Percentiles rank a stretch among this genome's conserved stretches.
These are phyloP conservation scores for Neofusicoccum sp. DNA, from an alignment of 2,329 filamentous ascomycete species.

Conservation along the genomic window DNA sequence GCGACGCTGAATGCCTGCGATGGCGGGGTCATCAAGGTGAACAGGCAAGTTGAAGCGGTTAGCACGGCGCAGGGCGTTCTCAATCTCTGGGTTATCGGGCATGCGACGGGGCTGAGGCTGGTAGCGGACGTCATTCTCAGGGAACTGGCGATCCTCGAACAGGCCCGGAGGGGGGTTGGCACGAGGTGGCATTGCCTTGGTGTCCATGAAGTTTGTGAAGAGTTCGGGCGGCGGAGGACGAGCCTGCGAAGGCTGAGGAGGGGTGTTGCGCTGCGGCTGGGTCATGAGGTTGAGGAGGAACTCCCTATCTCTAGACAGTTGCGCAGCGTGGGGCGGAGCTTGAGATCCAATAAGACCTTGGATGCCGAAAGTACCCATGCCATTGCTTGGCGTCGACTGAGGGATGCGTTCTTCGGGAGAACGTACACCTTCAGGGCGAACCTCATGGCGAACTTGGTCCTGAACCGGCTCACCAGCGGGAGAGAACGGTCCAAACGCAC, in stretches of 20 bases:
- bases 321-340: not conserved
- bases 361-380: constrained; percentile 11
- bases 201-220: constrained; percentile 31
- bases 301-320: constrained; percentile 67
- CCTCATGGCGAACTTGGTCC: constrained; percentile 29
- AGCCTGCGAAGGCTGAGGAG: constrained; percentile 30
- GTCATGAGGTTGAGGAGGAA: constrained; percentile 81
- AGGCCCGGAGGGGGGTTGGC: constrained; percentile 42
- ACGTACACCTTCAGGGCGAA: constrained; percentile 3
- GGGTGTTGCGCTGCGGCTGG: constrained; percentile 33
- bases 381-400: constrained; percentile 1
- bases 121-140: constrained; percentile 15
- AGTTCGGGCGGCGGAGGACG: constrained; percentile 24
- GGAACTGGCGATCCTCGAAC: constrained; percentile 31
- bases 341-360: not conserved
- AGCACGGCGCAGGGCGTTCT: constrained; percentile 32
- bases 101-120: constrained; percentile 27
- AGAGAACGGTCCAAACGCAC: constrained; percentile 36
- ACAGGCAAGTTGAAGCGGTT: constrained; percentile 25
- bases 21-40: constrained; percentile 31
- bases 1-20: constrained; percentile 35
- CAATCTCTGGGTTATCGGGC: constrained; percentile 29
- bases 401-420: constrained; percentile 11
- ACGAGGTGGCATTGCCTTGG: constrained; percentile 25
- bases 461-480: constrained; percentile 29